Evolutionary conservation across 2,329 filamentous ascomycete species (phyloP).

Genomic region (Chalara sp.): DNA sequence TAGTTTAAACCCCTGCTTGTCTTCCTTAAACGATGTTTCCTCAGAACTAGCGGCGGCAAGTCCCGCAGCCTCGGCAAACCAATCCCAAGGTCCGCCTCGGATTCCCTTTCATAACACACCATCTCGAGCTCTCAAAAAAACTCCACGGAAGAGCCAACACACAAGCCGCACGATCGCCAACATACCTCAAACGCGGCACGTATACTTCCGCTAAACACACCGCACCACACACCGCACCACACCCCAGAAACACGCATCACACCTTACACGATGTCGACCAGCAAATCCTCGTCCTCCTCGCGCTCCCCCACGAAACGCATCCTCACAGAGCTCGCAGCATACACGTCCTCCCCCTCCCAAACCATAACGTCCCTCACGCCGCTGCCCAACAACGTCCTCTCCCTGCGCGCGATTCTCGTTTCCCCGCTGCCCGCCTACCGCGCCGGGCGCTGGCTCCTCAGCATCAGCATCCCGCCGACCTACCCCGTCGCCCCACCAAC

Average conservation of each 20-base stretch:
- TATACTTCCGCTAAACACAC: background rate
- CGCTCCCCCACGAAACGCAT: constrained; percentile 49
- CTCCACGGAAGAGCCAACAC: background rate
- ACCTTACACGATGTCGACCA: background rate
- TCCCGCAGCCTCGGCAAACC: constrained; percentile 1
- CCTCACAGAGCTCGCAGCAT: constrained; percentile 47
- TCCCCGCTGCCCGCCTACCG: constrained; percentile 29
- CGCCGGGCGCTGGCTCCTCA: constrained; percentile 74
- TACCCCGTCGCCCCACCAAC: constrained; percentile 77
- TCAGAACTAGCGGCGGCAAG: background rate
- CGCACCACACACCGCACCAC: background rate
- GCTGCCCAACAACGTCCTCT: constrained; percentile 47
- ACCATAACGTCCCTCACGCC: constrained; percentile 55
- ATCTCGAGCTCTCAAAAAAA: background rate
- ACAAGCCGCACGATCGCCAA: background rate
- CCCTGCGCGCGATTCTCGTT: constrained; percentile 55
- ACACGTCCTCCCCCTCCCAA: constrained; percentile 29
- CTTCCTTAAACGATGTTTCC: too few species aligned
- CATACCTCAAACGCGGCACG: background rate
- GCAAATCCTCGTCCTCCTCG: constrained; percentile 14
- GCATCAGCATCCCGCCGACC: constrained; percentile 64
- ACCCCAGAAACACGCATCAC: background rate
- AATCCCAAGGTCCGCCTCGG: background rate
- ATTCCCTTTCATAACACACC: background rate
- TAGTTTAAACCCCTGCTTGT: too few species aligned